phyloP scores from a whole-genome alignment of 768 basidiomycete species.

The Porpolomopsis calyptriformis region DNA sequence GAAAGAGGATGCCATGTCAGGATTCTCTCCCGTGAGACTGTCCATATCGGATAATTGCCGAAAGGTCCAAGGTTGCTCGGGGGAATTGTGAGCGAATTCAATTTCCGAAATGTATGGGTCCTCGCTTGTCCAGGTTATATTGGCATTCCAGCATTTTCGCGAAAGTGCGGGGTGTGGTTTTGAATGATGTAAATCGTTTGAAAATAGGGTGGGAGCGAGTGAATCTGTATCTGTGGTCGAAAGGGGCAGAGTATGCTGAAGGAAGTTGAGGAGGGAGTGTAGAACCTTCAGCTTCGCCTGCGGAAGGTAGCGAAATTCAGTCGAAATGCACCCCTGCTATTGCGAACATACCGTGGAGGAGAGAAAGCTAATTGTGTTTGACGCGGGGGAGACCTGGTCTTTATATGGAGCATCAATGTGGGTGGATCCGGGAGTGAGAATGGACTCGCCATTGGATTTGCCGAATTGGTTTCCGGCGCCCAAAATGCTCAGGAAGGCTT shows the following conservation, averaged over 20 bases:
- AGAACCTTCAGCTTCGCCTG: conserved; percentile 10
- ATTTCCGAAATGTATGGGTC: conserved; percentile 24
- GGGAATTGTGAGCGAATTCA: conserved; percentile 12
- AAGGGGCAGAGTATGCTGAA: background rate
- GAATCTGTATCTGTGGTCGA: conserved; percentile 3
- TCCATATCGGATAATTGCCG: conserved; percentile 20
- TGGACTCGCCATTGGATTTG: background rate
- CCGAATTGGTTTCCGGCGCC: conserved; percentile 43
- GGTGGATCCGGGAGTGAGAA: background rate
- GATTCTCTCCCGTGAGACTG: conserved; percentile 5
- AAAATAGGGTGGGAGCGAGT: too few species aligned
- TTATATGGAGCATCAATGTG: background rate
- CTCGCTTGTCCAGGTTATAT: conserved; percentile 10
- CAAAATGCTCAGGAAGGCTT: conserved; percentile 74
- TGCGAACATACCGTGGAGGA: background rate
- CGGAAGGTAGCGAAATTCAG: conserved; percentile 30
- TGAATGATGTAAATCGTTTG: too few species aligned
- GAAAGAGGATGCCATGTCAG: background rate
- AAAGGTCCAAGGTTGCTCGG: conserved; percentile 24
- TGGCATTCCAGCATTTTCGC: background rate
- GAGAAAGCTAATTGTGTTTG: background rate
- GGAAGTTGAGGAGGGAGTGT: background rate
- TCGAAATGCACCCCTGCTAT: background rate
- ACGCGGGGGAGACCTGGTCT: background rate
- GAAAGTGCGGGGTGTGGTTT: conserved; percentile 7